phyloP scores from a whole-genome alignment of 768 basidiomycete genomes.

The Clitopilus hobsonii region DNA sequence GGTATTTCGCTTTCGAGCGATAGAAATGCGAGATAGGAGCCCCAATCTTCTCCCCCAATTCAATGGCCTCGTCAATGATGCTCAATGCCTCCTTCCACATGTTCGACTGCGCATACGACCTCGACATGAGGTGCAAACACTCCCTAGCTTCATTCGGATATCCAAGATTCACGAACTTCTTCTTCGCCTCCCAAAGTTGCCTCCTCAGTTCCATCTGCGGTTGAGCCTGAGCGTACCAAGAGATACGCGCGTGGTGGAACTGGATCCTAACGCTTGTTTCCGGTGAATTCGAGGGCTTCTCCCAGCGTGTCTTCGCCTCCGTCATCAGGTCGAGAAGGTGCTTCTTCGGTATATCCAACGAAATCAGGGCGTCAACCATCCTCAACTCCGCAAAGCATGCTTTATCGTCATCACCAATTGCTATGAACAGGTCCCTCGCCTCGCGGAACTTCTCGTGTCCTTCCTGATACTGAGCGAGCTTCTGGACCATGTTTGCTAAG shows the following conservation, averaged over 20 bases:
- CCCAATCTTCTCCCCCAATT: background rate
- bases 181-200: background rate
- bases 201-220: background rate
- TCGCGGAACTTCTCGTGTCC: background rate
- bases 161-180: background rate
- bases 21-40: background rate
- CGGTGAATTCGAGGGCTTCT: background rate
- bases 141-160: background rate
- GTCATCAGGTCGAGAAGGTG: background rate
- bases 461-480: background rate
- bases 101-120: background rate
- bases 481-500: background rate
- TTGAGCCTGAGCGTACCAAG: background rate
- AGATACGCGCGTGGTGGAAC: background rate
- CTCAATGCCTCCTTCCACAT: background rate
- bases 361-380: background rate
- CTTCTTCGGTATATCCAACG: background rate
- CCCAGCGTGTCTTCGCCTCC: background rate
- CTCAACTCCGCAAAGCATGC: background rate
- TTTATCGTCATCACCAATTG: background rate
- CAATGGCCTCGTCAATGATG: background rate
- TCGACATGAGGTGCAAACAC: background rate
- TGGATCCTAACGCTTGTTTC: background rate
- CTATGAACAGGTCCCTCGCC: background rate
- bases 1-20: background rate